These are phyloP conservation scores for Cercospora sp. DNA, from an alignment of 2,329 filamentous ascomycete species.

Conservation along the genomic window DNA sequence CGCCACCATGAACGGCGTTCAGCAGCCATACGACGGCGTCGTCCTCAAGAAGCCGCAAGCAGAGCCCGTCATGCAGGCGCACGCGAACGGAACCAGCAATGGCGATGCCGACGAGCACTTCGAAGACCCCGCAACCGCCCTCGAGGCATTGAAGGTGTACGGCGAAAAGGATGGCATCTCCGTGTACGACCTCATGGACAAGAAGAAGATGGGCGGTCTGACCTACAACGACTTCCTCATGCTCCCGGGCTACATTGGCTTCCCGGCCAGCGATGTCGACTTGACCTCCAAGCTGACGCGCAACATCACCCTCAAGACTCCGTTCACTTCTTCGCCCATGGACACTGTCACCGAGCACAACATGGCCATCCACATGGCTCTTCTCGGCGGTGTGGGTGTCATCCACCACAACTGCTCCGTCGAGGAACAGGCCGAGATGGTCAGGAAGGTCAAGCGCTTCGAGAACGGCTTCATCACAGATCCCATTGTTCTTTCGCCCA, in stretches of 20 bases:
- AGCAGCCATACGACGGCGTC: conserved; percentile 47
- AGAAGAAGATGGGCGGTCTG: conserved; percentile 85
- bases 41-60: conserved; percentile 32
- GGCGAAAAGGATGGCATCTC: conserved; percentile 79
- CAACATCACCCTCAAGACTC: conserved; percentile 92
- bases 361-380: conserved; percentile 97
- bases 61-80: conserved; percentile 47
- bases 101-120: conserved; percentile 22
- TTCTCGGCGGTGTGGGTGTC: conserved; percentile 85
- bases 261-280: conserved; percentile 82
- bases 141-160: conserved; percentile 77
- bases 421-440: conserved; percentile 96
- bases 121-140: conserved; percentile 51
- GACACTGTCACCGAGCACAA: conserved; percentile 99
- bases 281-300: conserved; percentile 94
- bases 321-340: conserved; percentile 97
- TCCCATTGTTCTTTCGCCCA: conserved; percentile 84
- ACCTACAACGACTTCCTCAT: conserved; percentile 99
- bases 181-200: conserved; percentile 83
- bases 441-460: conserved; percentile 97
- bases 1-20: conserved; percentile 73
- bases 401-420: conserved; percentile 99
- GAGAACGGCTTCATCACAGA: conserved; percentile 99
- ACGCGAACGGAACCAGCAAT: conserved; percentile 63
- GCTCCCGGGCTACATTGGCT: conserved; percentile 96